Conservation (phyloP, 139 green algal genomes). For the Chlamydomonas eustigma region DNA sequence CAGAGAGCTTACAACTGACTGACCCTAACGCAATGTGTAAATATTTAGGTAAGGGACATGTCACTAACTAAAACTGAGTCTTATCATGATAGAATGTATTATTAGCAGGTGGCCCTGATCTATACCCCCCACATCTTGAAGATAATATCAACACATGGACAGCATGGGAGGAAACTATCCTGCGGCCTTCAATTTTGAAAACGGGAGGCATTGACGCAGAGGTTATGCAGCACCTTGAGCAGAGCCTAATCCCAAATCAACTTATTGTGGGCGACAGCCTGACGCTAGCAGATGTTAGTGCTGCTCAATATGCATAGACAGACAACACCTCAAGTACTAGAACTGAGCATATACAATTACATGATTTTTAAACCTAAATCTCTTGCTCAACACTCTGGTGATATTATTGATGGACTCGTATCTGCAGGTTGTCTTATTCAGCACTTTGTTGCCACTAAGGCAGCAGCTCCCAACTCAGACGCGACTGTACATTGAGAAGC, state of each 20-base stretch:
- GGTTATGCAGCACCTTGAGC: constrained; percentile 12
- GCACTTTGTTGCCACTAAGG: constrained; percentile 11
- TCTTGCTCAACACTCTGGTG: too few species aligned
- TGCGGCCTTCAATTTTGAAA: constrained; percentile 45
- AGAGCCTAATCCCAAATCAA: constrained; percentile 8
- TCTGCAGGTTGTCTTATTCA: constrained; percentile 1
- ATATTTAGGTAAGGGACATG: constrained; percentile 40
- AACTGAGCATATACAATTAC: too few species aligned
- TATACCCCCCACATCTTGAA: neutral
- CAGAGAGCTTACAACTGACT: constrained; percentile 30
- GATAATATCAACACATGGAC: constrained; percentile 45
- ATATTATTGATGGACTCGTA: too few species aligned
- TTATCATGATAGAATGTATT: neutral
- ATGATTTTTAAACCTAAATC: too few species aligned
- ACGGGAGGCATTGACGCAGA: constrained; percentile 2
- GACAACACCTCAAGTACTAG: too few species aligned
- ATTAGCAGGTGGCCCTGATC: constrained; percentile 1
- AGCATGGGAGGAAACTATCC: constrained; percentile 52
- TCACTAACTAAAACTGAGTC: neutral
- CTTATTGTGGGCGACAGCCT: constrained; percentile 22
- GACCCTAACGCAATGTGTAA: constrained; percentile 58
- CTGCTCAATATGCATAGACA: too few species aligned
- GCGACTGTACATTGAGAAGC: neutral
- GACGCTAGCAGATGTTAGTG: constrained; percentile 56
- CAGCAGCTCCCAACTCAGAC: neutral